These are phyloP conservation scores for Tephrocybe sp. DNA, from an alignment of 768 basidiomycete species.

Conservation along the genomic window DNA sequence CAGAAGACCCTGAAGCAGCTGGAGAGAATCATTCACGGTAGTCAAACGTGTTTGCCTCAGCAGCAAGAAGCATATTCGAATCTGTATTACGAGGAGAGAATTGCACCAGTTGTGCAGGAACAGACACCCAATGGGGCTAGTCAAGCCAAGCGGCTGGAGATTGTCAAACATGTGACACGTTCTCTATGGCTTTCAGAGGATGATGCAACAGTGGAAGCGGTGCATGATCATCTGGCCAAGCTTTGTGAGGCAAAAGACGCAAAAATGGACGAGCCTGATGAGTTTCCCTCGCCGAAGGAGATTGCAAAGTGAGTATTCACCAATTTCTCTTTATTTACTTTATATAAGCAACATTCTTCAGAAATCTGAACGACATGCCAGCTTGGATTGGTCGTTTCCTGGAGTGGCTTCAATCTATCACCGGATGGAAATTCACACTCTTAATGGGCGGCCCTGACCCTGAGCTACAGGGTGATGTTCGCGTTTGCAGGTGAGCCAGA, in stretches of 20 bases:
- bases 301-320: not conserved
- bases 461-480: not conserved
- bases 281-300: not conserved
- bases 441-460: conserved; percentile 8
- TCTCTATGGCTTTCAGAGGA: not conserved
- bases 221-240: not conserved
- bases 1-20: not conserved
- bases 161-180: not conserved
- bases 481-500: not conserved
- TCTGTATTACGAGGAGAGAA: conserved; percentile 3
- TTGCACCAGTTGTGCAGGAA: not conserved
- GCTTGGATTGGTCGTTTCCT: not conserved
- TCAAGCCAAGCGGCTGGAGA: not conserved
- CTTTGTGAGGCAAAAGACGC: not conserved
- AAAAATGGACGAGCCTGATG: not conserved
- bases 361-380: conserved; percentile 2
- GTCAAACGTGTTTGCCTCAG: not conserved
- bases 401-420: not conserved
- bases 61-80: conserved; percentile 4
- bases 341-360: not conserved
- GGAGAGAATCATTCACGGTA: not conserved
- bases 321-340: not conserved
- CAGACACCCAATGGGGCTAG: not conserved
- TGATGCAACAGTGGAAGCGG: not conserved
- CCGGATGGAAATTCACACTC: not conserved